Conservation (phyloP, 495 filamentous ascomycete species). For the Cetradonia linearis region DNA sequence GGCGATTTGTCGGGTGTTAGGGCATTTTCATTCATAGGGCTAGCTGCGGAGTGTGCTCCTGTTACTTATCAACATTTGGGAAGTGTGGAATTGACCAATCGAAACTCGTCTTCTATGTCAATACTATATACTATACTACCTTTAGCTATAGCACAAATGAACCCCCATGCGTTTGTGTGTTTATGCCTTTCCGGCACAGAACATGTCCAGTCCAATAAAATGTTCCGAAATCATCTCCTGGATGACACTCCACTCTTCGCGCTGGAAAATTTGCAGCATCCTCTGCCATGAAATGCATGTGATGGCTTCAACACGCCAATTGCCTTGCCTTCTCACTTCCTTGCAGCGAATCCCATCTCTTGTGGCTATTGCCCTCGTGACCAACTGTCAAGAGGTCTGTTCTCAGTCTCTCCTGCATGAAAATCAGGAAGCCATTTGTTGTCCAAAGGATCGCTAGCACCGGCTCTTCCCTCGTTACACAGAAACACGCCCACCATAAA, state of each 20-base stretch:
- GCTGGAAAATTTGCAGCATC: conserved; percentile 10
- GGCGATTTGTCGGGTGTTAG: conserved; percentile 7
- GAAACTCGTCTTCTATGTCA: background rate
- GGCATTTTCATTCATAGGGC: background rate
- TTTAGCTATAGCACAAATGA: background rate
- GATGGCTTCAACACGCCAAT: conserved; percentile 13
- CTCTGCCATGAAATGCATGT: background rate
- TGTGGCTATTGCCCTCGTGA: conserved; percentile 7
- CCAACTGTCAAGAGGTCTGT: background rate
- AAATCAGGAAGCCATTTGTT: background rate
- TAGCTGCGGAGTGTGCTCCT: conserved; percentile 1
- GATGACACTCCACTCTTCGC: background rate
- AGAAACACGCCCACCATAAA: background rate
- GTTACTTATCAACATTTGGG: background rate
- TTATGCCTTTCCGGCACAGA: conserved; percentile 1
- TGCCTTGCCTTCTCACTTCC: background rate
- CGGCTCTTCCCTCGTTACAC: background rate
- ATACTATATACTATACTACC: conserved; percentile 1
- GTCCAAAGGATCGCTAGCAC: background rate
- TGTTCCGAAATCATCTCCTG: background rate
- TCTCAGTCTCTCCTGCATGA: background rate
- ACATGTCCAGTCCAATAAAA: background rate
- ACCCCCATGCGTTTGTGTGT: conserved; percentile 4
- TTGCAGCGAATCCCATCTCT: background rate
- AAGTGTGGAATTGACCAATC: background rate